Conservation (phyloP, 2,329 filamentous ascomycete genomes). For the Coniochaeta sp. region DNA sequence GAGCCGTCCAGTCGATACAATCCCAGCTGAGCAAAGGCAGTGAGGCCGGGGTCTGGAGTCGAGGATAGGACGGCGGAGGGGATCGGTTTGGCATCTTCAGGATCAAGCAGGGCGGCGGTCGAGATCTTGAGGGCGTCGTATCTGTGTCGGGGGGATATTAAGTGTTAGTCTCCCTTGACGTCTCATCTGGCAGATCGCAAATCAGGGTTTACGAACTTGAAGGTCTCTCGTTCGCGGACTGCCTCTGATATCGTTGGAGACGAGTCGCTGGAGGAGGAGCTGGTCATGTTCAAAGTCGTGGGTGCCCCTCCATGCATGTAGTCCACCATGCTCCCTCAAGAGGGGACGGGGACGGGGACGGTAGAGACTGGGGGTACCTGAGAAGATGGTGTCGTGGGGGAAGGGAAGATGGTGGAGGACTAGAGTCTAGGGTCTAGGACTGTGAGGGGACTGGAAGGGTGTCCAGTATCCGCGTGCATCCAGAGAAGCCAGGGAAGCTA, state of each 20-base stretch:
- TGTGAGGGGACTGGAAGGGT: too few relatives aligned
- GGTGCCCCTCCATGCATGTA: not conserved
- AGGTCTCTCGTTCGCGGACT: conserved; percentile 17
- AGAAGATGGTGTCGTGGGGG: not conserved
- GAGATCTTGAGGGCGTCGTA: conserved; percentile 15
- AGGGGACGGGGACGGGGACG: too few relatives aligned
- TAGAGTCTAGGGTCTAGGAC: too few relatives aligned
- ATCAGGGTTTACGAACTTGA: conserved; percentile 16
- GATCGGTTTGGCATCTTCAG: conserved; percentile 6
- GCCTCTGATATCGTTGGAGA: conserved; percentile 6
- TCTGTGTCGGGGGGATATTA: too few relatives aligned
- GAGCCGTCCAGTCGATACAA: conserved; percentile 32
- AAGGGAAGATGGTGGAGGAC: too few relatives aligned
- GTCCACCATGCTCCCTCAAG: not conserved
- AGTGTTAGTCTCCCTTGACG: too few relatives aligned
- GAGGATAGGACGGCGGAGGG: conserved; percentile 10
- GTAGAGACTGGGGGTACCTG: not conserved
- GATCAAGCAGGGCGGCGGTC: conserved; percentile 7
- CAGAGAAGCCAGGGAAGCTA: too few relatives aligned
- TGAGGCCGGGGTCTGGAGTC: conserved; percentile 31
- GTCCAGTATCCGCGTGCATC: too few relatives aligned
- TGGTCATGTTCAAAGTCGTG: not conserved
- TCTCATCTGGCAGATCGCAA: too few relatives aligned
- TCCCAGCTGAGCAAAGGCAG: conserved; percentile 42
- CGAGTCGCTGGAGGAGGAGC: not conserved